Base-by-base conservation (phyloP, 2,329 filamentous ascomycete species). In the Fusarium tjaetaba region DNA sequence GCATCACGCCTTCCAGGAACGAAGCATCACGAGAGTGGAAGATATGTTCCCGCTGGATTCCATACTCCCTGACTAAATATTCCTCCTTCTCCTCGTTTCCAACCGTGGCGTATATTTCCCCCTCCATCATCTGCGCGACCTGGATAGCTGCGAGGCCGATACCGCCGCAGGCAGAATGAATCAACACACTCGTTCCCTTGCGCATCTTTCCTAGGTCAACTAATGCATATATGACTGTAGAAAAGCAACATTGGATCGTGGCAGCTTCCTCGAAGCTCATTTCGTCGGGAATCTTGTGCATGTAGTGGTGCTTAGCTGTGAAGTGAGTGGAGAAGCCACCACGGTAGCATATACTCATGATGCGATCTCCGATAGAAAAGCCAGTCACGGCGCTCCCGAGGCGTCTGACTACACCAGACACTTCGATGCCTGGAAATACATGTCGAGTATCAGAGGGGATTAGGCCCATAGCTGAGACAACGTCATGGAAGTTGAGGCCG, bases 231-330 rank as follows among this genome's bases (percentile, higher is more conserved):
- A 71, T 76, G 0, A 80, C 82, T 0, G 84, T 85, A 3, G 71
- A 51, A 41, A 73, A 82, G 1, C 79, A 78, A 9, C 80, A 71
- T 0, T 82, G 81, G 4, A 84, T 65, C 0, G 81, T 77, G 0
- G 81, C 79, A 0, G 81, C 83, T 7, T 78, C 77, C 11, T 80
- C 79, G 15, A 83, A 83, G 4, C 68, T 71, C 74, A 85, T 76
- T 13, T 49, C 24, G 1, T 80, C 78, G 0, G 84, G 83, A 11
- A 86, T 82, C 11, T 78, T 75, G n/a, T 45, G 49, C 4, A 74
- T 53, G n/a, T 58, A 63, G 30, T 68, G 43, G 18, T 68, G 65
- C 1, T 58, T 38, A 1, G 52, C 61, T 2, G 38, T 56, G 18
- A 72, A 61, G 30, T 70, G 62, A 2, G 68, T 70, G 2, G 60